Evolutionary conservation across 2,329 filamentous ascomycete genomes (phyloP).

Genomic region (Apiospora malaysiana): DNA sequence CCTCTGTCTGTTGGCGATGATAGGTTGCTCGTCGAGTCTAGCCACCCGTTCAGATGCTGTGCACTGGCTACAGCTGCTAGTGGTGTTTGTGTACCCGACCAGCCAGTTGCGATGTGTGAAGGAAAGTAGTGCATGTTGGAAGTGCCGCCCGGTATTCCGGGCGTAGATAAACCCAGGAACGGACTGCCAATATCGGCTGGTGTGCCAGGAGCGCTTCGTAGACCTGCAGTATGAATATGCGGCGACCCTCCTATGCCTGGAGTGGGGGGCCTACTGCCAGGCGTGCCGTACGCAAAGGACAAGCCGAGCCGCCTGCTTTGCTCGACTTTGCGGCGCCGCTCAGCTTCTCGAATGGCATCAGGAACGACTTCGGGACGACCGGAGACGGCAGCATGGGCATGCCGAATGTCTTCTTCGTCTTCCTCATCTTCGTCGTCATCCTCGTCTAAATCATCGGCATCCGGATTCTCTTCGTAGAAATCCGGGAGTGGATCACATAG

Average conservation of each 20-base stretch:
- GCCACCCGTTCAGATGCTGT: slow-evolving; percentile 61
- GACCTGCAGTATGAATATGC: slow-evolving; percentile 47
- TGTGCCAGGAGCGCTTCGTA: slow-evolving; percentile 39
- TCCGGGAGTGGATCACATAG: slow-evolving; percentile 94
- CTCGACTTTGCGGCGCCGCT: slow-evolving; percentile 42
- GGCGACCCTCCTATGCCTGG: slow-evolving; percentile 38
- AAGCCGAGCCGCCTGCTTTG: slow-evolving; percentile 35
- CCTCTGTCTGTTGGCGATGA: slow-evolving; percentile 22
- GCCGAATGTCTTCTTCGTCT: slow-evolving; percentile 41
- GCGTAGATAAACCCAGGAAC: slow-evolving; percentile 62
- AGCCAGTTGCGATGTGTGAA: slow-evolving; percentile 72
- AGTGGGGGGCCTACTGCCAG: slow-evolving; percentile 14
- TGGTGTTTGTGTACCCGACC: slow-evolving; percentile 79
- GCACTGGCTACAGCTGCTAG: slow-evolving; percentile 80
- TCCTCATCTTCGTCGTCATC: slow-evolving; percentile 52
- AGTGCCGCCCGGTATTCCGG: slow-evolving; percentile 72
- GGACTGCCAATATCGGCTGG: slow-evolving; percentile 57
- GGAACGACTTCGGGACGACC: slow-evolving; percentile 34
- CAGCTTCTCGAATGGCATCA: slow-evolving; percentile 42
- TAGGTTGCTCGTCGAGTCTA: slow-evolving; percentile 35
- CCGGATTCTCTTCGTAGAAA: slow-evolving; percentile 87
- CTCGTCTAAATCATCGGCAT: slow-evolving; percentile 64
- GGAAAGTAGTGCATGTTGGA: slow-evolving; percentile 85
- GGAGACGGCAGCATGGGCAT: slow-evolving; percentile 18
- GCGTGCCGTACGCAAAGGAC: slow-evolving; percentile 1